Evolutionary conservation across 164 flowering plant species (phyloP), one percentile per base, ranked within the genome.

Genomic region (Cinnamomum chago): DNA sequence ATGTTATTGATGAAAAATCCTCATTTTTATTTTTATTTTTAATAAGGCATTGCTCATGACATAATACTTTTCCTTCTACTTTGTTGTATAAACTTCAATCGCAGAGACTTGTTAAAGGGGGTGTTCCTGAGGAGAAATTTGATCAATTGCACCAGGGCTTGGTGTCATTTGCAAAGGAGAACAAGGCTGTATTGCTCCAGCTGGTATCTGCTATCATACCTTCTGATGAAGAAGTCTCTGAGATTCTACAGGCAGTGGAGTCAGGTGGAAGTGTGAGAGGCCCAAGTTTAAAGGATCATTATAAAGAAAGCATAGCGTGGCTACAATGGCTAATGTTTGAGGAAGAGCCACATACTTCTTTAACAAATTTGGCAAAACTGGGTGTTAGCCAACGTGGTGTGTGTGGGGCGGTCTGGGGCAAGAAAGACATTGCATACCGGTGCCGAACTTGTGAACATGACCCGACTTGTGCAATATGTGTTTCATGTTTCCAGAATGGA

Each of bases 401-500:
- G 52, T 96, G 99, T 85, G 99, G 98, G 23, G 88, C 93, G 79
- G 92, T 96, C 65, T 96, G 99, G 98, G 94, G 96, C 18, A 70
- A 74, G 14, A 82, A 89, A 79, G 99, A 96, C 65, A 84, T 96
- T 50, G 97, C 97, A 51, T 96, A 89, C 68, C 87, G 88, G 22
- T 96, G 99, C 76, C 80, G 88, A 23, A 91, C 98, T 2, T 96
- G 99, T 81, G 96, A 94, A 79, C 84, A 88, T 79, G 99, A 96
- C 74, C 94, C 94, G 1, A 96, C 99, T 17, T 96, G 99, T 85
- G 99, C 97, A 58, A 96, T 96, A 62, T 96, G 99, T 72, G 97
- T 91, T 70, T 88, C 98, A 24, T 96, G 99, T 88, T 96, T 96
- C 73, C 90, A 90, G 82, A 91, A 90, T 86, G 99, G 99, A 67